These are phyloP conservation scores for Cucumis cinereus DNA, from an alignment of 306 rosid genomes.

Conservation along the genomic window DNA sequence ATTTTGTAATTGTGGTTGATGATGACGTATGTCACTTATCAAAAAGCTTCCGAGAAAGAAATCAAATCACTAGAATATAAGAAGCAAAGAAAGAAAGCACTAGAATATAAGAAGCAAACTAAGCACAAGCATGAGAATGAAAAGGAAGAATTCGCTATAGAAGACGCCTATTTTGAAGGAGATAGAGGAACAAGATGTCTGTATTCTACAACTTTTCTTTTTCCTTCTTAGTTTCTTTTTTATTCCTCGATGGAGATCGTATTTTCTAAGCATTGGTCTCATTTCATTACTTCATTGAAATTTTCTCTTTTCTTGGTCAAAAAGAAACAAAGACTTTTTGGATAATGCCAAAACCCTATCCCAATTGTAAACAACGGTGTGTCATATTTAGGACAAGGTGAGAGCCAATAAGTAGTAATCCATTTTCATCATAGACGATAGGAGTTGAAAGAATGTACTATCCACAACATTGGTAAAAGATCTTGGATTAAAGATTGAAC, in stretches of 20 bases:
- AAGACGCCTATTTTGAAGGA: background rate
- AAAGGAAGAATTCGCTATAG: background rate
- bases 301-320: too few species aligned
- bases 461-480: background rate
- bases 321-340: background rate
- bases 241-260: too few species aligned
- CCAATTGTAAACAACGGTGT: background rate
- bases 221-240: too few species aligned
- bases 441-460: background rate
- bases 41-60: too few species aligned
- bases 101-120: background rate
- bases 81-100: background rate
- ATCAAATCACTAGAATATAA: background rate
- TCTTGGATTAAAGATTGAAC: background rate
- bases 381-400: background rate
- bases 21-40: too few species aligned
- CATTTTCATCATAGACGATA: too few species aligned
- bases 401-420: background rate
- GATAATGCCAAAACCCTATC: background rate
- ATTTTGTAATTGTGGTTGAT: too few species aligned
- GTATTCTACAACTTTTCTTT: background rate
- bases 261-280: too few species aligned
- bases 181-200: background rate
- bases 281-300: too few species aligned
- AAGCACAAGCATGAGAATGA: background rate